Conservation (phyloP, 495 filamentous ascomycete species). For the Podospora pseudopauciseta region DNA sequence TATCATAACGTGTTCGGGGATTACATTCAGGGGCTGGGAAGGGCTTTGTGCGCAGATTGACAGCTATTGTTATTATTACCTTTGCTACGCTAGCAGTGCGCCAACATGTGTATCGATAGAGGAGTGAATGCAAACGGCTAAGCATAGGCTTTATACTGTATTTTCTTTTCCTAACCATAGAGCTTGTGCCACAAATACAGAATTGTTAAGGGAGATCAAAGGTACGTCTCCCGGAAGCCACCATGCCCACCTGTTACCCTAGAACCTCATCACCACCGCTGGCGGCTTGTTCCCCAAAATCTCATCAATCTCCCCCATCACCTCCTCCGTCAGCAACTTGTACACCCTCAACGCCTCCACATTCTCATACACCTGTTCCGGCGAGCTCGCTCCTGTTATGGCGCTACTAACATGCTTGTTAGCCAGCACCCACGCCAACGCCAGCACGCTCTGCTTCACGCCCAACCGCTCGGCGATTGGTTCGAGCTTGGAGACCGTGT, state of each 20-base stretch:
- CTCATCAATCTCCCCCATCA: background rate
- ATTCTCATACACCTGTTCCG: conserved; percentile 71
- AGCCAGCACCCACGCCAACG: conserved; percentile 75
- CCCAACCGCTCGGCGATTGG: conserved; percentile 66
- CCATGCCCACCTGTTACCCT: background rate
- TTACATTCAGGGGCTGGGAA: background rate
- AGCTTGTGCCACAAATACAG: background rate
- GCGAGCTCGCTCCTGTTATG: conserved; percentile 71
- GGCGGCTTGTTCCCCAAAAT: background rate
- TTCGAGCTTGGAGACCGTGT: conserved; percentile 49
- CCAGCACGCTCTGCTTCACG: conserved; percentile 60
- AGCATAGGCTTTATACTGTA: too few relatives aligned
- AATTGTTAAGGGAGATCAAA: background rate
- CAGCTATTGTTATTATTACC: background rate
- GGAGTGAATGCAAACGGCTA: background rate
- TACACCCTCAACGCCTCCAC: conserved; percentile 56
- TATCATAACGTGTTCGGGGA: background rate
- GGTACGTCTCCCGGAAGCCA: background rate
- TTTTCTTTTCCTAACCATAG: too few relatives aligned
- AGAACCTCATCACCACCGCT: background rate
- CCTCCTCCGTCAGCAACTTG: conserved; percentile 50
- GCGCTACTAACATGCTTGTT: conserved; percentile 70
- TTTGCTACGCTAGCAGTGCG: background rate
- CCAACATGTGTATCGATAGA: background rate
- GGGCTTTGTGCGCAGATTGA: background rate